Percentiles rank a stretch among this genome's conserved stretches.
phyloP scores from a whole-genome alignment of 139 green algal genomes.

The Picochlorum sp. region DNA sequence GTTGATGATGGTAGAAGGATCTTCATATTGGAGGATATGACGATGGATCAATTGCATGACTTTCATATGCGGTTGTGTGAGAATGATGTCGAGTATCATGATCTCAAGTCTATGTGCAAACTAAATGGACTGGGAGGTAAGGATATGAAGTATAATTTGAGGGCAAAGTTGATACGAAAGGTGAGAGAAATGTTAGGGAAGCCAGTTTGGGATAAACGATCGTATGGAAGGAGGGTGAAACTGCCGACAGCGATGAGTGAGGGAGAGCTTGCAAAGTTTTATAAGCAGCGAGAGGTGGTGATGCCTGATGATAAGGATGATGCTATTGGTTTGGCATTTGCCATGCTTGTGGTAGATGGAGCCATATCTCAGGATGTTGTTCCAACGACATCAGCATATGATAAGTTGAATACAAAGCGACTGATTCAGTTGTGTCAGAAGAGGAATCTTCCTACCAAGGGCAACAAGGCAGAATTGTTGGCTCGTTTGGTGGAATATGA shows the following conservation, averaged over 20 bases:
- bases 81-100: conserved; percentile 33
- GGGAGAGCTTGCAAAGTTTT: conserved; percentile 1
- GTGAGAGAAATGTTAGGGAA: conserved; percentile 4
- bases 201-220: conserved; percentile 1
- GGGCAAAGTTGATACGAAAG: conserved; percentile 20
- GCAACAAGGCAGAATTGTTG: conserved; percentile 18
- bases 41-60: conserved; percentile 7
- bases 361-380: neutral
- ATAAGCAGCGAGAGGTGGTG: neutral
- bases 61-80: conserved; percentile 18
- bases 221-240: conserved; percentile 6
- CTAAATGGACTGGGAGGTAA: conserved; percentile 18
- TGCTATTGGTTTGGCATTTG: conserved; percentile 7
- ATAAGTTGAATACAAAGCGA: conserved; percentile 7
- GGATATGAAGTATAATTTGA: conserved; percentile 28
- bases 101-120: conserved; percentile 27
- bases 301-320: conserved; percentile 5
- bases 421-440: conserved; percentile 8
- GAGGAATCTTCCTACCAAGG: conserved; percentile 9
- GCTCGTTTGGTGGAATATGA: conserved; percentile 11
- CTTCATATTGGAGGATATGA: conserved; percentile 6
- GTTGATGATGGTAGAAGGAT: neutral
- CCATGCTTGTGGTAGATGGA: conserved; percentile 5
- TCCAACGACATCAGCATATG: conserved; percentile 4
- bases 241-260: conserved; percentile 2